Percentiles rank a stretch among this genome's conserved stretches.
Evolutionary conservation across 2,329 filamentous ascomycete genomes (phyloP).

Genomic region (Arthroderma uncinatum): DNA sequence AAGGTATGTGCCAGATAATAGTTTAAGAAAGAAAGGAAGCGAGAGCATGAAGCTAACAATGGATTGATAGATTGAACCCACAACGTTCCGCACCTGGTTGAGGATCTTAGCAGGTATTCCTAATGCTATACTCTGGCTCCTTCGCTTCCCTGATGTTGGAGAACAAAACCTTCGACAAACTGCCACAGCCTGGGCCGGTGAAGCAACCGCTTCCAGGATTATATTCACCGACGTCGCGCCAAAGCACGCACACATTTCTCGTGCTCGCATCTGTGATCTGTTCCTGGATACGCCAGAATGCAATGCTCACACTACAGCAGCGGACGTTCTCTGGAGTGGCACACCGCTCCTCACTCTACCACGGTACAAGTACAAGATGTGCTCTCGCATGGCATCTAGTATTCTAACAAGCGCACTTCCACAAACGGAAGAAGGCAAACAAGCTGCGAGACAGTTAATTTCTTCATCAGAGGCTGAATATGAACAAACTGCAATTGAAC

Average conservation of each 20-base stretch:
- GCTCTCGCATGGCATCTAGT: slow-evolving; percentile 91
- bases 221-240: slow-evolving; percentile 95
- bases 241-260: slow-evolving; percentile 85
- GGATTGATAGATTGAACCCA: slow-evolving; percentile 70
- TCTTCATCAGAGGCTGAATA: slow-evolving; percentile 70
- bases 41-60: background rate
- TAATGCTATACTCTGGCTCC: slow-evolving; percentile 83
- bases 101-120: slow-evolving; percentile 77
- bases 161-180: slow-evolving; percentile 75
- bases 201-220: slow-evolving; percentile 73
- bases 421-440: slow-evolving; percentile 52
- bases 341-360: slow-evolving; percentile 85
- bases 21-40: background rate
- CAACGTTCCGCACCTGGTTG: slow-evolving; percentile 90
- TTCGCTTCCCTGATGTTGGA: slow-evolving; percentile 91
- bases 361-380: slow-evolving; percentile 96
- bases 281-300: slow-evolving; percentile 97
- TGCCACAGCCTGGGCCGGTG: slow-evolving; percentile 70
- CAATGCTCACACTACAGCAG: slow-evolving; percentile 94
- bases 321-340: slow-evolving; percentile 91
- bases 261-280: slow-evolving; percentile 82
- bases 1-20: slow-evolving; percentile 52
- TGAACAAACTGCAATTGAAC: slow-evolving; percentile 60
- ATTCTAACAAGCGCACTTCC: slow-evolving; percentile 86
- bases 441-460: slow-evolving; percentile 64